Evolutionary conservation across 2,329 filamentous ascomycete species (phyloP), one percentile per base, ranked within the genome.

Genomic region (Colletotrichum cereale): DNA sequence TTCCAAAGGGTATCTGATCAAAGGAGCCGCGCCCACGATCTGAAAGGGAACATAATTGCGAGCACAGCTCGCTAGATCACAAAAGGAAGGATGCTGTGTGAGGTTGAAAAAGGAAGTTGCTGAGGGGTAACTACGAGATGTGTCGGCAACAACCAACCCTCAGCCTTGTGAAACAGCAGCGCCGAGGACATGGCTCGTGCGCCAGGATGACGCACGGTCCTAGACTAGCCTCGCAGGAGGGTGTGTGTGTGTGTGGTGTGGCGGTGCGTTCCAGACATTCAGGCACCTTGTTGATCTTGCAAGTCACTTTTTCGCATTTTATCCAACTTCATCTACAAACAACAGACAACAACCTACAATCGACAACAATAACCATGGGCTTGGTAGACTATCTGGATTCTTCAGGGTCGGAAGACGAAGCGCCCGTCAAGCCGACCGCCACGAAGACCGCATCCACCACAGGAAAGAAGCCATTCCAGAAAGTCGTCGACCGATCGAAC

Each of bases 341-440:
- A 14, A n/a, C 16, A 11, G 40, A n/a, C 24, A 7, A 26, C n/a
- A 16, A 44, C 21, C 31, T 8, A 24, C 21, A 38, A 42, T 14
- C 24, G n/a, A 14, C 12, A 73, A 53, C n/a, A 73, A 53, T 18
- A 73, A 81, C 58, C 48, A 96, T 96, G 93, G 91, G 88, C 18
- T 85, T 97, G 38, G 93, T 96, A 75, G 91, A 92, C 73, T 97
- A 97, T 77, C 95, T 93, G 5, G 94, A 95, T 79, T 96, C 91
- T 57, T 94, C 92, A 16, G 92, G 92, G 66, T 86, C 86, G 21
- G 91, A 93, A 66, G 71, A 81, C 47, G 80, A 81, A 67, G 70
- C 76, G 24, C 75, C 77, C 8, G 40, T 67, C 58, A 77, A 79
- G 68, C 77, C 78, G 10, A 74, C 75, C 56, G 29, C 52, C 29